Base-by-base conservation (phyloP, 345 rosid species). In the Stellera chamaejasme region DNA sequence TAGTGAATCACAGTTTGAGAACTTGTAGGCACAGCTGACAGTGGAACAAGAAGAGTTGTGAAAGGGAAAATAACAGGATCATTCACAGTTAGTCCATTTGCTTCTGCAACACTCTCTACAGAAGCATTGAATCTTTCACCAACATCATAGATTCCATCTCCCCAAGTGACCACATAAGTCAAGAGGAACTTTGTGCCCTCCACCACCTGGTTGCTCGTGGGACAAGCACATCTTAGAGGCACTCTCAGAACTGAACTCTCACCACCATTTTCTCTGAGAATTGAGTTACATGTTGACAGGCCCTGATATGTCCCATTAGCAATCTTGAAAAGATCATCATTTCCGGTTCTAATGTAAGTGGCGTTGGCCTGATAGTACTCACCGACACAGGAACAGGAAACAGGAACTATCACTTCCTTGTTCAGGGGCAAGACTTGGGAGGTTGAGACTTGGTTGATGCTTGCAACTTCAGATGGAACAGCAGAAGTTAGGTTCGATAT, bases 21-120 rank as follows among this genome's bases (percentile, higher is more conserved):
- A 56, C 68, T 78, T 11, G n/a, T 57, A 19, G 89, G 83, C 56
- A 54, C 54, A 48, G 66, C 36, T 7, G 57, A 23, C 50, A 75
- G 26, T 48, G 83, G 83, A 48, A 79, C 60, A 48, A 75, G 70
- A 66, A 82, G 55, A 4, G 89, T 82, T 13, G 85, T 79, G 46
- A 66, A 70, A 41, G 80, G 72, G 48, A 43, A 62, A 28, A 77
- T 23, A 14, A 41, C 9, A 10, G 69, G 42, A 27, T 61, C 62
- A 19, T 60, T 58, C 10, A 15, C 65, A 60, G 69, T 46, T 48
- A 60, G 45, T 23, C 68, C 74, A 59, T 82, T 82, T 41, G 79
- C 83, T 43, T 28, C 60, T 28, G 67, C 53, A 27, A 77, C 53
- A 48, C 65, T 68, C 46, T 49, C 39, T 8, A 2, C 41, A 13